Conservation (phyloP, 83 land plant genomes). For the Picea abies region DNA sequence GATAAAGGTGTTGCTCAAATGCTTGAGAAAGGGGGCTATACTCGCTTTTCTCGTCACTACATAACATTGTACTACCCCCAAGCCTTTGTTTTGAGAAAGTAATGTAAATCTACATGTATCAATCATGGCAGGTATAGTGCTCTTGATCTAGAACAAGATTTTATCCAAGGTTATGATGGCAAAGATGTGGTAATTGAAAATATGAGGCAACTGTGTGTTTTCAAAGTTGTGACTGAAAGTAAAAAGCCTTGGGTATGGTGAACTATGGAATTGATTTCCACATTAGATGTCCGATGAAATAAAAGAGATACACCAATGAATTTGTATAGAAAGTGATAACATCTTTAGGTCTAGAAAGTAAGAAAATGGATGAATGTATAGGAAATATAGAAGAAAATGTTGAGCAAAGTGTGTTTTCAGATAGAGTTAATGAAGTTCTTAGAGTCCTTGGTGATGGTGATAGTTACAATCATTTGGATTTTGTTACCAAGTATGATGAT, state of each 20-base stretch:
- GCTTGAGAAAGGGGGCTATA: slow-evolving; percentile 56
- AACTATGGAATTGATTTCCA: slow-evolving; percentile 67
- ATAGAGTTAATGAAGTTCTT: no score
- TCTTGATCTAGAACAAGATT: slow-evolving; percentile 77
- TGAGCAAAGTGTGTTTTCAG: slow-evolving; percentile 74
- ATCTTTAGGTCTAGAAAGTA: slow-evolving; percentile 57
- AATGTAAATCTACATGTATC: slow-evolving; percentile 63
- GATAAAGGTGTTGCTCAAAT: slow-evolving; percentile 66
- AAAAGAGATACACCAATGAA: slow-evolving; percentile 55
- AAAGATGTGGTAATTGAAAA: slow-evolving; percentile 71
- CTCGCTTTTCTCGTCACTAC: slow-evolving; percentile 65
- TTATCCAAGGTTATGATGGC: slow-evolving; percentile 64
- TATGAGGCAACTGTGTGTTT: slow-evolving; percentile 58
- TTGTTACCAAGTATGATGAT: no score
- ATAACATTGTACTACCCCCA: slow-evolving; percentile 69
- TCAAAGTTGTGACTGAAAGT: slow-evolving; percentile 45
- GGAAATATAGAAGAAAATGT: slow-evolving; percentile 85
- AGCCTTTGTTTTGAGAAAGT: slow-evolving; percentile 43
- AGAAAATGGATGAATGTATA: slow-evolving; percentile 71
- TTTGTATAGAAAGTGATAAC: slow-evolving; percentile 67
- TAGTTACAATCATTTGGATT: no score
- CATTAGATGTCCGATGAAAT: slow-evolving; percentile 67
- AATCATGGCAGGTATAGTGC: slow-evolving; percentile 67
- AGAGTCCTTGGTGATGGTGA: no score
- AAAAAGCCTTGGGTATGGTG: slow-evolving; percentile 69